Conservation (phyloP, 768 basidiomycete genomes). For the Xanthoconium stramineum region DNA sequence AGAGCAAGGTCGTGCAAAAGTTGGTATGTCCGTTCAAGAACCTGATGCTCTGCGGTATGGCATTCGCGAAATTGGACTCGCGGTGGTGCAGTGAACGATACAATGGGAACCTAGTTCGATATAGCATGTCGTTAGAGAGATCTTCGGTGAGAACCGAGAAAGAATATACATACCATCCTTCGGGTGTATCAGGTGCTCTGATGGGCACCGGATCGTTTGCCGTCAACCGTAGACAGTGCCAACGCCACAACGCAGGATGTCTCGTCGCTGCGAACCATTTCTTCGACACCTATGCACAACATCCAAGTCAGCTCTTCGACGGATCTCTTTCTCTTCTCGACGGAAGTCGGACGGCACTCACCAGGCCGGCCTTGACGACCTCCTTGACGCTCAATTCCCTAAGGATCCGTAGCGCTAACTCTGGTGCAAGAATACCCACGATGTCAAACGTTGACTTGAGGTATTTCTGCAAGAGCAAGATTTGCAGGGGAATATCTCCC, state of each 20-base stretch:
- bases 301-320: neutral
- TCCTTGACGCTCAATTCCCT: constrained; percentile 56
- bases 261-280: constrained; percentile 40
- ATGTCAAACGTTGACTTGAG: constrained; percentile 80
- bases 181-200: constrained; percentile 56
- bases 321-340: neutral
- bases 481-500: constrained; percentile 81
- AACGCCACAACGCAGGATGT: constrained; percentile 73
- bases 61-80: constrained; percentile 79
- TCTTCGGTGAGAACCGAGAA: neutral
- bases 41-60: constrained; percentile 68
- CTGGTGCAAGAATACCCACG: constrained; percentile 64
- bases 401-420: constrained; percentile 63
- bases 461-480: constrained; percentile 82
- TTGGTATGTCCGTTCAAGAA: constrained; percentile 84
- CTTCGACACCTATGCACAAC: constrained; percentile 36
- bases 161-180: constrained; percentile 61
- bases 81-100: constrained; percentile 82
- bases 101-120: constrained; percentile 49
- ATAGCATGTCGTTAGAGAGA: neutral
- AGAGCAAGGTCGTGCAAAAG: constrained; percentile 79
- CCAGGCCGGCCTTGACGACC: constrained; percentile 47
- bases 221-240: constrained; percentile 72
- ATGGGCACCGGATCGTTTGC: constrained; percentile 67
- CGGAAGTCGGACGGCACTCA: constrained; percentile 17